Percentiles rank a stretch among this genome's conserved stretches.
phyloP scores from a whole-genome alignment of 2,329 filamentous ascomycete species.

The Aaosphaeria arxii region DNA sequence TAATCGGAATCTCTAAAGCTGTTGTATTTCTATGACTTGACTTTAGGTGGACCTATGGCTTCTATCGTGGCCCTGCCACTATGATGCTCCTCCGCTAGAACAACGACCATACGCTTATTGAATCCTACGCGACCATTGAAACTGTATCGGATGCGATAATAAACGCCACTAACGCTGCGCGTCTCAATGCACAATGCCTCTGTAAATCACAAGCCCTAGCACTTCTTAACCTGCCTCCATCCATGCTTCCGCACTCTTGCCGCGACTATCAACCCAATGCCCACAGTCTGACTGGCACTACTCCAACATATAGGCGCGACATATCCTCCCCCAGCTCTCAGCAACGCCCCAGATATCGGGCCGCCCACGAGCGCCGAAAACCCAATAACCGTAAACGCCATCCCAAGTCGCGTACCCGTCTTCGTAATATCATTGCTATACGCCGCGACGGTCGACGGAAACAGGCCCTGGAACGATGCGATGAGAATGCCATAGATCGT shows the following conservation, averaged over 20 bases:
- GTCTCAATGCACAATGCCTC: too few relatives aligned
- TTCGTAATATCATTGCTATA: conserved; percentile 26
- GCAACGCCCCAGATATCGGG: conserved; percentile 52
- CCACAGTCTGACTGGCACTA: conserved; percentile 13
- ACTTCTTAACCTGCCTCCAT: conserved; percentile 16
- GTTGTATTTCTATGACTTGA: too few relatives aligned
- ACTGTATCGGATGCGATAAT: too few relatives aligned
- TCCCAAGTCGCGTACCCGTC: conserved; percentile 49
- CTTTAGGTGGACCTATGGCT: too few relatives aligned
- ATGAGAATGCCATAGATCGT: conserved; percentile 63
- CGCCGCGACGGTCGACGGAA: conserved; percentile 41
- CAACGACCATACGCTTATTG: too few relatives aligned
- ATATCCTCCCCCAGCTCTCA: conserved; percentile 38
- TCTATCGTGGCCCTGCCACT: too few relatives aligned
- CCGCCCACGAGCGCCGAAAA: conserved; percentile 53
- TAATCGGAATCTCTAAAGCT: too few relatives aligned
- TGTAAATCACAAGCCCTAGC: conserved; percentile 5
- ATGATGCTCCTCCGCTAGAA: too few relatives aligned
- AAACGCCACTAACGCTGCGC: too few relatives aligned
- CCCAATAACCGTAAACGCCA: conserved; percentile 50
- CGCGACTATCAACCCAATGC: conserved; percentile 9
- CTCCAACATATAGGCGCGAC: conserved; percentile 19
- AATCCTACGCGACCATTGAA: too few relatives aligned
- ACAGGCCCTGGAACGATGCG: conserved; percentile 36
- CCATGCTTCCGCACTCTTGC: conserved; percentile 23